Conservation (phyloP, 2,329 filamentous ascomycete species). For the Pseudocercospora crystallina region DNA sequence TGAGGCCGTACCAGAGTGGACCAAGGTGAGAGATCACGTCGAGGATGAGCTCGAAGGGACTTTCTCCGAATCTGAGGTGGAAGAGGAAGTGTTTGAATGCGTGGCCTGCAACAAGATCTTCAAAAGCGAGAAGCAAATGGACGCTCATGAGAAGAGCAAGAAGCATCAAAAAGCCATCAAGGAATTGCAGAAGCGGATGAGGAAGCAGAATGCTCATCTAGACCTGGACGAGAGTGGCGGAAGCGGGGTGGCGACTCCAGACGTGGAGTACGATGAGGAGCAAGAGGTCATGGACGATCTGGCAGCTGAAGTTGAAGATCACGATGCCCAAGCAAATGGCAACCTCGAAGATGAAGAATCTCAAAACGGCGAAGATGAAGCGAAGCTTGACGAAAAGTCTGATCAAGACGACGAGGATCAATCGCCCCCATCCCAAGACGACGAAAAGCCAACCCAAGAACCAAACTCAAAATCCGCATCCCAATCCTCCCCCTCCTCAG, state of each 20-base stretch:
- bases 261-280: slow-evolving; percentile 34
- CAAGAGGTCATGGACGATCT: slow-evolving; percentile 29
- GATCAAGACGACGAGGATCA: slow-evolving; percentile 5
- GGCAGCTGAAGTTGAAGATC: slow-evolving; percentile 25
- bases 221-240: slow-evolving; percentile 41
- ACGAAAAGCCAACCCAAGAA: no score
- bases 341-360: neutral
- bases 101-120: slow-evolving; percentile 67
- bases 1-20: slow-evolving; percentile 71
- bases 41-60: slow-evolving; percentile 49
- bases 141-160: slow-evolving; percentile 93
- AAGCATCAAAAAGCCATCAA: slow-evolving; percentile 89
- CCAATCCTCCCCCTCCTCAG: slow-evolving; percentile 17
- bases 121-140: slow-evolving; percentile 88
- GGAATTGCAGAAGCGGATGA: slow-evolving; percentile 78
- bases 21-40: slow-evolving; percentile 57
- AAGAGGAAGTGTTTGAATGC: slow-evolving; percentile 59
- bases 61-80: slow-evolving; percentile 44
- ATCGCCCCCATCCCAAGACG: slow-evolving; percentile 1
- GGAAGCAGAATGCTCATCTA: slow-evolving; percentile 69
- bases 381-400: neutral
- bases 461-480: slow-evolving; percentile 6
- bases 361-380: slow-evolving; percentile 3
- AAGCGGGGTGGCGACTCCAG: slow-evolving; percentile 34
- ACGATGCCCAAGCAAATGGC: slow-evolving; percentile 11